These are phyloP conservation scores for Camelina neglecta DNA, from an alignment of 345 rosid genomes.

Conservation along the genomic window DNA sequence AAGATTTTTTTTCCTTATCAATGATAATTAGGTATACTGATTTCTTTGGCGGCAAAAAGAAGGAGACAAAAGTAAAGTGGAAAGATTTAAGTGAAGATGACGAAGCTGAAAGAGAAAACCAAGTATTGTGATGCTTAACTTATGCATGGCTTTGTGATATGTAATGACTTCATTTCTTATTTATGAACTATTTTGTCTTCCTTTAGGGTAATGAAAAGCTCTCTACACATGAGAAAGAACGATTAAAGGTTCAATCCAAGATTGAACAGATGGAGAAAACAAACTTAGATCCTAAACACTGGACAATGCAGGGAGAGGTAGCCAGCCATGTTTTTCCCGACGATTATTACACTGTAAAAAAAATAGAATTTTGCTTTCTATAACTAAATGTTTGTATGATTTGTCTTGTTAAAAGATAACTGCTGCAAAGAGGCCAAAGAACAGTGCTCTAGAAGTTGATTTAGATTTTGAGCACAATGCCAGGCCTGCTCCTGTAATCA, in stretches of 20 bases:
- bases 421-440: conserved; percentile 87
- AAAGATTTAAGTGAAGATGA: conserved; percentile 51
- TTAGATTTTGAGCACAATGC: conserved; percentile 95
- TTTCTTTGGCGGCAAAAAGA: conserved; percentile 68
- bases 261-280: conserved; percentile 83
- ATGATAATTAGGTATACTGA: conserved; percentile 68
- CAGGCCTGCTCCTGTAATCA: conserved; percentile 91
- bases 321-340: neutral
- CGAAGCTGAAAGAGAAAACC: conserved; percentile 49
- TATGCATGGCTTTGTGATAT: conserved; percentile 16
- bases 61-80: conserved; percentile 46
- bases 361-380: neutral
- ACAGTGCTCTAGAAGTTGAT: conserved; percentile 96
- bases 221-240: conserved; percentile 84
- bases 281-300: conserved; percentile 82
- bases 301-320: conserved; percentile 99
- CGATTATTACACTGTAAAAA: neutral
- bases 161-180: conserved; percentile 19
- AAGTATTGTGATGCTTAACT: conserved; percentile 43
- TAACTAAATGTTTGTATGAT: conserved; percentile 8
- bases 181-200: conserved; percentile 17
- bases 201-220: conserved; percentile 56
- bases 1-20: neutral
- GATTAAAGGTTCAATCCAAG: conserved; percentile 60
- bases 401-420: conserved; percentile 59